Conservation (phyloP, 768 basidiomycete species). For the Hypsizygus marmoreus region DNA sequence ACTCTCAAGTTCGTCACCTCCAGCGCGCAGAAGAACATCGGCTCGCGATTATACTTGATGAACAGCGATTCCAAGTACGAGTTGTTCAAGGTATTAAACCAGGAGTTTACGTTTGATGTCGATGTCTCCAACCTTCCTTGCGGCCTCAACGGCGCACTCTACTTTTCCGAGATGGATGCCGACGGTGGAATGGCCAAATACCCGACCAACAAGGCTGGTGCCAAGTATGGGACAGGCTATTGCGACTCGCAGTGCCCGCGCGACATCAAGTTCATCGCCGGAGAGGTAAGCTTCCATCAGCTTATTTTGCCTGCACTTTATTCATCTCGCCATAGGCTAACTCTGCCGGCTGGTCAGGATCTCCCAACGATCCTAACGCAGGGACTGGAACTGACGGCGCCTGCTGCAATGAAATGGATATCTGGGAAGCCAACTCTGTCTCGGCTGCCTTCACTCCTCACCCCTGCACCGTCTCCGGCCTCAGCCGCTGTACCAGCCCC, state of each 20-base stretch:
- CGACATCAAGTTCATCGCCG: conserved; percentile 63
- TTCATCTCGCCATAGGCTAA: conserved; percentile 40
- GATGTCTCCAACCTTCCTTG: conserved; percentile 59
- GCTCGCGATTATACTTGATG: conserved; percentile 54
- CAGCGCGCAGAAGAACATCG: conserved; percentile 36
- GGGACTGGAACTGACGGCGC: conserved; percentile 48
- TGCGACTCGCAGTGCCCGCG: conserved; percentile 54
- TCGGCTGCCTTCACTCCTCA: conserved; percentile 58
- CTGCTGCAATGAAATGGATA: conserved; percentile 61
- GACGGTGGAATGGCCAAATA: conserved; percentile 52
- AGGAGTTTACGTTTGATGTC: conserved; percentile 65
- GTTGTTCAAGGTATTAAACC: conserved; percentile 48
- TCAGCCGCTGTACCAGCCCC: conserved; percentile 43
- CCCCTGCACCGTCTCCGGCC: conserved; percentile 42
- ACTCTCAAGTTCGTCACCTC: conserved; percentile 51
- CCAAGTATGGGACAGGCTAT: conserved; percentile 41
- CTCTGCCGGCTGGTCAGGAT: conserved; percentile 40
- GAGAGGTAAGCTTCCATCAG: conserved; percentile 38
- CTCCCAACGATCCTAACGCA: conserved; percentile 42
- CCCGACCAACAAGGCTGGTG: conserved; percentile 58
- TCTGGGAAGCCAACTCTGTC: conserved; percentile 60
- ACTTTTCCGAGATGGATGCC: conserved; percentile 48
- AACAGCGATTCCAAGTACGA: conserved; percentile 45
- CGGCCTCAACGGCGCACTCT: conserved; percentile 44
- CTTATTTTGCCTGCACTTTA: neutral